Base-by-base conservation (phyloP, 345 rosid species). In the Moricandia moricandioides region DNA sequence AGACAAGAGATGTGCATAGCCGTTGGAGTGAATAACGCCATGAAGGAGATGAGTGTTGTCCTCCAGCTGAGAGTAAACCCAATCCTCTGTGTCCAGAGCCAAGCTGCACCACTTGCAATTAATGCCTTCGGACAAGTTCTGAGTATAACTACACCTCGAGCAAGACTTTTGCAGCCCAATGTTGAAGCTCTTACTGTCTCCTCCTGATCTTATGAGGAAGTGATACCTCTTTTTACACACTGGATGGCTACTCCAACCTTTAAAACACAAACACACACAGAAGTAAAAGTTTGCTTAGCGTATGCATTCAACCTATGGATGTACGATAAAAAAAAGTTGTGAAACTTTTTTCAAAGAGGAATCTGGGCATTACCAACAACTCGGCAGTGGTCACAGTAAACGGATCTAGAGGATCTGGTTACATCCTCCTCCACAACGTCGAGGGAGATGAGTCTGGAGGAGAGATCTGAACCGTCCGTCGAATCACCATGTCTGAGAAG, bases 231-330 rank as follows among this genome's bases (percentile, higher is more conserved):
- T 91, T 62, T 83, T 71, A 60, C 92, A 91, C 29, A 91, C 97
- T 7, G 94, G 92, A 82, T 91, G 83, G 2, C 84, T 85, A 74
- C 97, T 87, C 94, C 97, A 91, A 65, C 97, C 94, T 91, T 64
- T 1, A 33, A 18, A 17, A 39, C 31, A 17, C 9, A 62, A 52
- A 52, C 4, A 3, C n/a, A n/a, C n/a, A 31, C 16, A 47, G 17
- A 40, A 31, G n/a, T n/a, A 40, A 5, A 3, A 6, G 34, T 65
- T 47, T 7, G 7, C 0, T 76, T 7, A 75, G 61, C 60, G 1
- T 47, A 8, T 11, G 37, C 35, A 57, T 35, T 35, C 29, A 21
- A 60, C 5, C 37, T n/a, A 72, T 34, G 55, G 65, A 65, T 65
- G 61, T 62, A 49, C 7, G 8, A 49, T 9, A 57, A 56, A 65